Percentiles rank a stretch among this genome's conserved stretches.
These are phyloP conservation scores for Nepenthes alata DNA, from an alignment of 179 eudicot genomes.

Conservation along the genomic window DNA sequence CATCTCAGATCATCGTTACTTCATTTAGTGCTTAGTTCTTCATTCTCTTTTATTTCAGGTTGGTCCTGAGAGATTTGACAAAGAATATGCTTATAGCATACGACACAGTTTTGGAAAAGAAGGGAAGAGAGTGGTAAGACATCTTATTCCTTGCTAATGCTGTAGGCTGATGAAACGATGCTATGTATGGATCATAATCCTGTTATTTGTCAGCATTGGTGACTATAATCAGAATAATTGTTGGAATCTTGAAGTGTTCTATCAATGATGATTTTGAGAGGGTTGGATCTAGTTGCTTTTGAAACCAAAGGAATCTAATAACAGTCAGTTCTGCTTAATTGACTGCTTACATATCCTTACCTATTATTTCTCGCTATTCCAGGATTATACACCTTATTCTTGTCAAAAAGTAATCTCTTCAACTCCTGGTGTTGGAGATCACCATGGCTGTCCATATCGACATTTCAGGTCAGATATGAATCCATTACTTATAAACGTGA, in stretches of 20 bases:
- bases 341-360: background rate
- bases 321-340: too few species aligned
- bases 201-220: background rate
- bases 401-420: constrained; percentile 82
- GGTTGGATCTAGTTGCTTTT: background rate
- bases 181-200: background rate
- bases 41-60: constrained; percentile 28
- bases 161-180: background rate
- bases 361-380: constrained; percentile 10
- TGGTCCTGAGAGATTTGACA: constrained; percentile 81
- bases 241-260: background rate
- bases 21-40: background rate
- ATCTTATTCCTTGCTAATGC: constrained; percentile 1
- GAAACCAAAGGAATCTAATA: background rate
- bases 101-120: constrained; percentile 97
- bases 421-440: constrained; percentile 92
- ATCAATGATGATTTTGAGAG: background rate
- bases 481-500: background rate
- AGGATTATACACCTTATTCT: constrained; percentile 95
- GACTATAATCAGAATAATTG: background rate
- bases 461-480: constrained; percentile 66
- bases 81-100: constrained; percentile 86
- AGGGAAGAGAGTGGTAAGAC: constrained; percentile 84
- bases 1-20: too few species aligned
- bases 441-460: constrained; percentile 96